Conservation (phyloP, 768 basidiomycete genomes). For the Rhizopogon sp. region DNA sequence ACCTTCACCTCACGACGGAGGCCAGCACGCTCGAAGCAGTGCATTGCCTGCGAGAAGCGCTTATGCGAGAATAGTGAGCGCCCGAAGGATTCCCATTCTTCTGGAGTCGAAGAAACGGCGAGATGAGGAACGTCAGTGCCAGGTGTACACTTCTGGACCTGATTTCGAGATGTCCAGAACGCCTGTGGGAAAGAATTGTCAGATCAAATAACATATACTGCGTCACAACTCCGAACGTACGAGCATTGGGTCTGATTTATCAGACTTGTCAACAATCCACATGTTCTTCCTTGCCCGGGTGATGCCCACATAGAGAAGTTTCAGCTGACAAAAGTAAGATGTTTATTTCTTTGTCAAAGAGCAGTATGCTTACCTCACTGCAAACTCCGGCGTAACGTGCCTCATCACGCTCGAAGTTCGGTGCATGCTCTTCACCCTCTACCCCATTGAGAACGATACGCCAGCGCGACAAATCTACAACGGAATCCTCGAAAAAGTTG, state of each 20-base stretch:
- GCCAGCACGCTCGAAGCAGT: too few relatives aligned
- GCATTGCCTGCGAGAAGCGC: too few relatives aligned
- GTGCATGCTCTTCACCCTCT: not conserved
- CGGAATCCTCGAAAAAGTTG: constrained; percentile 71
- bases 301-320: constrained; percentile 65
- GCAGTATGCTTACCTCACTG: constrained; percentile 39
- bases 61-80: constrained; percentile 32
- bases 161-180: constrained; percentile 43
- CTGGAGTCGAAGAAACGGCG: constrained; percentile 45
- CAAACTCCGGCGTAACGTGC: constrained; percentile 51
- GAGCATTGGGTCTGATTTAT: constrained; percentile 51
- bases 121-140: constrained; percentile 47
- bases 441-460: constrained; percentile 46
- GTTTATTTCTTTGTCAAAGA: not conserved
- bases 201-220: too few relatives aligned
- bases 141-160: constrained; percentile 45
- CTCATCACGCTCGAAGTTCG: constrained; percentile 22
- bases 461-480: constrained; percentile 49
- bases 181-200: constrained; percentile 30
- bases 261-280: constrained; percentile 64
- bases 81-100: constrained; percentile 42
- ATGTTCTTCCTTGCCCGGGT: constrained; percentile 66
- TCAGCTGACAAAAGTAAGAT: constrained; percentile 38
- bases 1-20: too few relatives aligned
- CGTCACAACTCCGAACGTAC: constrained; percentile 26